Evolutionary conservation across 2,329 filamentous ascomycete genomes (phyloP), one percentile per base, ranked within the genome.

Genomic region (Coleophoma cylindrospora): DNA sequence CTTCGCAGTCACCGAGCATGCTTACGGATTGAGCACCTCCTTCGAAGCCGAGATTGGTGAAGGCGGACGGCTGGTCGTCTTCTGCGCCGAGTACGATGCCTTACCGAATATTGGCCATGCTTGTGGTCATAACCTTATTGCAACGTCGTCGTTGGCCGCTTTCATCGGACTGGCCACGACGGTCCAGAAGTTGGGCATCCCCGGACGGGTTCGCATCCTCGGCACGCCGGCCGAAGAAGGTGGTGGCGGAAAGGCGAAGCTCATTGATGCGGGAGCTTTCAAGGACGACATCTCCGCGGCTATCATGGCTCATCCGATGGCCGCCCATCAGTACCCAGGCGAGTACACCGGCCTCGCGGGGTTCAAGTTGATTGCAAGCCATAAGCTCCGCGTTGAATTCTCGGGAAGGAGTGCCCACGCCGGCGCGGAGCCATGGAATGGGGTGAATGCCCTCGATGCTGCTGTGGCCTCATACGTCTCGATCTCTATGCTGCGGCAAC

Each of bases 21-120:
- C 76, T 0, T 76, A 76, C 54, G 76, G 73, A 3, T 53, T 80
- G 0, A 66, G 70, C 9, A 80, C 77, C 0, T 68, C 74, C 4
- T 80, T 80, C 53, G 70, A 72, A 40, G 72, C 68, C n/a, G 64
- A 70, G 13, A 60, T 63, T 33, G 76, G 76, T 27, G 58, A 62
- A 0, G 71, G 70, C 3, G 70, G 70, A 5, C 66, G 68, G 2
- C 64, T 71, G 0, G 59, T 73, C 32, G 60, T 69, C 7, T 64
- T 70, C 49, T 71, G 70, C 49, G 68, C 68, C 44, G 71, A 74
- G 55, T 74, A 74, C 48, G 73, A 76, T 49, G 72, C 72, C 1
- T 65, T 76, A 0, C 72, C 72, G 0, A 65, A 62, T 1, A 73
- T 72, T 13, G 70, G 70, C 11, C 70, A 73, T 55, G 65, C 67